These are phyloP conservation scores for Aspergillus carbonarius DNA, from an alignment of 2,329 filamentous ascomycete genomes.

Conservation along the genomic window DNA sequence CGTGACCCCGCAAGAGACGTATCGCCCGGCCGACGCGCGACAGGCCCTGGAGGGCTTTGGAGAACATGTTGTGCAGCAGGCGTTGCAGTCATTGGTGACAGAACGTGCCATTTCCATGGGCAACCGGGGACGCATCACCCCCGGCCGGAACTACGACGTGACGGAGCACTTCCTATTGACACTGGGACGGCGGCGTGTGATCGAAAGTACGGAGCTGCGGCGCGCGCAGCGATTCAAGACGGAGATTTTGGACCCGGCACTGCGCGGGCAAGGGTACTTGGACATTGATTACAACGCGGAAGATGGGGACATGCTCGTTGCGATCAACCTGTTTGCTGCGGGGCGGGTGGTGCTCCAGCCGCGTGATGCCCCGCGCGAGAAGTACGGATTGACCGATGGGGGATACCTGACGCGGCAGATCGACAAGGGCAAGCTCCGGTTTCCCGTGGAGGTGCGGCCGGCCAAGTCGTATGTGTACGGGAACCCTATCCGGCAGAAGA, in stretches of 20 bases:
- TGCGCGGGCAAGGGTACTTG: conserved; percentile 32
- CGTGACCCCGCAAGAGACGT: conserved; percentile 44
- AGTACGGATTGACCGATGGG: conserved; percentile 48
- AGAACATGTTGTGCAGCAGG: conserved; percentile 37
- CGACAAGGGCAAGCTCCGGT: conserved; percentile 45
- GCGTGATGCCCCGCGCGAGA: conserved; percentile 41
- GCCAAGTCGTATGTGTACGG: conserved; percentile 40
- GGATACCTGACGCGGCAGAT: conserved; percentile 49
- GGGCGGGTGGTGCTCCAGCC: conserved; percentile 39
- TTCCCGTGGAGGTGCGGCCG: conserved; percentile 42
- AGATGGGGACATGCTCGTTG: conserved; percentile 45
- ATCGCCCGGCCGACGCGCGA: conserved; percentile 39
- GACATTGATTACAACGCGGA: conserved; percentile 38
- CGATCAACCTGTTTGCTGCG: conserved; percentile 43
- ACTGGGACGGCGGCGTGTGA: conserved; percentile 41
- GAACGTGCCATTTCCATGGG: conserved; percentile 41
- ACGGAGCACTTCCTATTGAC: conserved; percentile 42
- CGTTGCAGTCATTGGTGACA: conserved; percentile 41
- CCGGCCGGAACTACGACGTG: conserved; percentile 47
- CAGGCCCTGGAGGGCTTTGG: conserved; percentile 33
- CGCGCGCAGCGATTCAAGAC: conserved; percentile 45
- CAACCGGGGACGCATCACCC: conserved; percentile 40
- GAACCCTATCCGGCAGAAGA: conserved; percentile 33
- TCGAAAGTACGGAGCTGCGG: conserved; percentile 42
- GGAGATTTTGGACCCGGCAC: conserved; percentile 40